phyloP scores from a whole-genome alignment of 805 yeast genomes.

The Lipomyces mesembrius region DNA sequence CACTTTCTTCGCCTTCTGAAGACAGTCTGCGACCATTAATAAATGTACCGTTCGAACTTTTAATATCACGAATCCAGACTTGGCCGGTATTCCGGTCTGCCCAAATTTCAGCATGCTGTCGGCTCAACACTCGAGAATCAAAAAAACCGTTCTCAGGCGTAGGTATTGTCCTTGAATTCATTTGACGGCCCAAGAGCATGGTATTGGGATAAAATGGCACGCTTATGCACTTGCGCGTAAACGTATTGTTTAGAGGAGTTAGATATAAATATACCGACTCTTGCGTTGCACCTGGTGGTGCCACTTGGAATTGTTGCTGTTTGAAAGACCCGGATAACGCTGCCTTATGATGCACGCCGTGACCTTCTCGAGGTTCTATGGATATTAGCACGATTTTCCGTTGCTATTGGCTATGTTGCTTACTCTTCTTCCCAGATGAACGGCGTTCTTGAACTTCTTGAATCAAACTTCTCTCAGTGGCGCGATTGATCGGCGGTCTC shows the following conservation, averaged over 20 bases:
- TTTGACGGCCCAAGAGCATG: constrained; percentile 87
- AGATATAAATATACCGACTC: constrained; percentile 45
- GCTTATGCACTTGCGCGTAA: constrained; percentile 74
- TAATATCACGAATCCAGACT: constrained; percentile 80
- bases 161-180: constrained; percentile 56
- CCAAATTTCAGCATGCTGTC: constrained; percentile 92
- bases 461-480: not conserved
- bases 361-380: constrained; percentile 32
- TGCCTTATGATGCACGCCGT: constrained; percentile 18
- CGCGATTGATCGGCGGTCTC: not conserved
- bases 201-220: constrained; percentile 85
- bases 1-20: constrained; percentile 57
- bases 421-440: constrained; percentile 24
- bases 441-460: constrained; percentile 7
- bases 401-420: not conserved
- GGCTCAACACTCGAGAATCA: constrained; percentile 87
- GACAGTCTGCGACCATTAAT: constrained; percentile 75
- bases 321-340: constrained; percentile 7
- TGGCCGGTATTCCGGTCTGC: constrained; percentile 67
- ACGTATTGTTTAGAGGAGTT: constrained; percentile 77
- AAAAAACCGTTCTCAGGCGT: constrained; percentile 84
- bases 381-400: not conserved
- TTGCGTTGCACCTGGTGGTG: constrained; percentile 10
- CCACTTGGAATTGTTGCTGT: constrained; percentile 5
- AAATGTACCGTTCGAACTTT: constrained; percentile 93